Conservation (phyloP, 1,284 basidiomycete genomes). For the Microbotryum scabiosae region DNA sequence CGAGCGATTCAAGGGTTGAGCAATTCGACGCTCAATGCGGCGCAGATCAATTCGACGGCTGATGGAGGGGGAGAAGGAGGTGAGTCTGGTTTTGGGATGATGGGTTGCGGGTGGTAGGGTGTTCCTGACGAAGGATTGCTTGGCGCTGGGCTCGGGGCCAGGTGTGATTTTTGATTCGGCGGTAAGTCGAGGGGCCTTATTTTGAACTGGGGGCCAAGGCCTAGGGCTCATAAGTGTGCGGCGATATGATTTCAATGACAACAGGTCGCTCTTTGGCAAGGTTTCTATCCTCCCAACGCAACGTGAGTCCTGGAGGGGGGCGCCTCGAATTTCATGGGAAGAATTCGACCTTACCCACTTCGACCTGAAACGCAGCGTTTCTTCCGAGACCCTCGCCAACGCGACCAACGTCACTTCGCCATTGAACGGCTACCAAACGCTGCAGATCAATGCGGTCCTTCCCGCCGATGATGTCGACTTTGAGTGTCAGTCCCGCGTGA, state of each 20-base stretch:
- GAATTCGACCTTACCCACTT: neutral
- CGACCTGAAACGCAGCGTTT: constrained; percentile 42
- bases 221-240: neutral
- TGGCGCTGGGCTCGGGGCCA: too few species aligned
- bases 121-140: constrained; percentile 17
- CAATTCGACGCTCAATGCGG: constrained; percentile 58
- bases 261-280: constrained; percentile 38
- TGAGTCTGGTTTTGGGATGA: constrained; percentile 60
- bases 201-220: neutral
- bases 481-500: constrained; percentile 42
- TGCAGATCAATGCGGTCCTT: constrained; percentile 58
- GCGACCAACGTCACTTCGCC: constrained; percentile 62
- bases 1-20: constrained; percentile 60
- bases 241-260: too few species aligned
- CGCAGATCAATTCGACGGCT: constrained; percentile 54
- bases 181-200: constrained; percentile 1
- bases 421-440: constrained; percentile 66
- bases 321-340: too few species aligned
- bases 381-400: constrained; percentile 66
- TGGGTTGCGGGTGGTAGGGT: too few species aligned
- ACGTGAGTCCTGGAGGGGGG: constrained; percentile 37
- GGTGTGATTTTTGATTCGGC: constrained; percentile 24
- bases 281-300: constrained; percentile 35
- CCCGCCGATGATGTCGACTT: constrained; percentile 70
- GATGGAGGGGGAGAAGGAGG: constrained; percentile 73